Base-by-base conservation (phyloP, 768 basidiomycete species). In the Boletus fagicola region DNA sequence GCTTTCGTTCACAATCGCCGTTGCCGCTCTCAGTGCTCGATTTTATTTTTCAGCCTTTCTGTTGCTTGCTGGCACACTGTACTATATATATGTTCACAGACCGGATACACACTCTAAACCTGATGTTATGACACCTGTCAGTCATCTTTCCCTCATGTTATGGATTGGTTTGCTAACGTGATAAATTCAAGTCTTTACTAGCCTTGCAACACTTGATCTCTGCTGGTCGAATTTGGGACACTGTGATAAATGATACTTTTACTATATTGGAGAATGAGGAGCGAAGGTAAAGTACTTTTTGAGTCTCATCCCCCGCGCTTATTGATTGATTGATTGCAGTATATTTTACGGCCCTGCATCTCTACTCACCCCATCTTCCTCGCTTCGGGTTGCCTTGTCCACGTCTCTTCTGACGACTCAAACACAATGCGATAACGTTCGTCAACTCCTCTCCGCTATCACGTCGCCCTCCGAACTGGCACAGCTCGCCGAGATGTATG, bases 401-500 rank as follows among this genome's bases (percentile, higher is more conserved):
- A 85, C 88, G 2, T 84, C 88, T 18, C 78, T 92, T 15, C 79
- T 86, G 66, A 87, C 84, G 13, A 91, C 88, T 0, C 87, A 90
- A 65, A 83, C 79, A 0, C 90, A 93, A 71, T 88, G 86, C 65
- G 91, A 92, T 66, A 88, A 88, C 56, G 83, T 93, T 61, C 87
- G 92, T 33, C 85, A 86, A 49, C 80, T 92, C 3, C 80, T 94
- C 48, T 80, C 86, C 8, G 91, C 90, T 15, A 81, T 94, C 46
- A 87, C 91, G 0, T 83, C 81, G 8, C 86, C 88, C 8, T 69
- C 79, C 15, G 85, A 89, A 61, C 76, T 92, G n/a, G 78, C 86
- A 11, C 91, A 90, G 66, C 78, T 94, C 12, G 77, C 88, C 12
- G 91, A 91, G 72, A 94, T 94, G 92, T 94, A 94, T 69, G 89